These are phyloP conservation scores for Penicillium aurantiogriseum DNA, from an alignment of 2,329 filamentous ascomycete species.

Conservation along the genomic window DNA sequence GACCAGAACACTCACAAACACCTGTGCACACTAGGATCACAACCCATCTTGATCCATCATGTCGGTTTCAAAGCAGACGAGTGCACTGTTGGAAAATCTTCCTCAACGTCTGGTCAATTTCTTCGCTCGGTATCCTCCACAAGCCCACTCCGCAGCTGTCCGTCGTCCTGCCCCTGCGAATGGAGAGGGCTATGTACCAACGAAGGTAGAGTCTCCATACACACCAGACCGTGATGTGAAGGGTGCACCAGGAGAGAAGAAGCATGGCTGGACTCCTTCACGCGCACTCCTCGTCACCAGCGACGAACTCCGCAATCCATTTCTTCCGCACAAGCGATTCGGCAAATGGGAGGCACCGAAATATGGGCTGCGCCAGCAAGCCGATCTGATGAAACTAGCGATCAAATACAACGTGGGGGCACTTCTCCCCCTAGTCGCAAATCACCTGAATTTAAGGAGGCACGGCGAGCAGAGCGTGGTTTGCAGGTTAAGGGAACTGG, in stretches of 20 bases:
- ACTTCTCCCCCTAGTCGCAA: slow-evolving; percentile 72
- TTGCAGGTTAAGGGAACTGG: slow-evolving; percentile 88
- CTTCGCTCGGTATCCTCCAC: slow-evolving; percentile 84
- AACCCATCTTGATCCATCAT: slow-evolving; percentile 20
- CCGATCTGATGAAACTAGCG: slow-evolving; percentile 85
- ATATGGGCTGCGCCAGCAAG: slow-evolving; percentile 82
- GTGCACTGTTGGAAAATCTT: slow-evolving; percentile 44
- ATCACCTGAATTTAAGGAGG: slow-evolving; percentile 65
- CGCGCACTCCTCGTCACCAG: slow-evolving; percentile 37
- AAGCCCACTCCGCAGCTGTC: slow-evolving; percentile 45
- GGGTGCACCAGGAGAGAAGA: slow-evolving; percentile 36
- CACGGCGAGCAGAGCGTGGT: slow-evolving; percentile 73
- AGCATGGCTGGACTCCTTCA: slow-evolving; percentile 32
- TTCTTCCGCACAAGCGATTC: slow-evolving; percentile 74
- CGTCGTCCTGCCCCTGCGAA: slow-evolving; percentile 30
- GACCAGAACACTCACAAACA: neutral
- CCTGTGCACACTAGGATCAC: neutral
- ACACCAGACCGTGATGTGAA: slow-evolving; percentile 45
- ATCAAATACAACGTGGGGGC: slow-evolving; percentile 75
- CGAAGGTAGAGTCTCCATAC: slow-evolving; percentile 38
- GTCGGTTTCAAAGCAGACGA: slow-evolving; percentile 20
- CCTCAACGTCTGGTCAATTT: slow-evolving; percentile 78
- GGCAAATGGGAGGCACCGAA: slow-evolving; percentile 80
- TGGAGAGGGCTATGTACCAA: slow-evolving; percentile 18
- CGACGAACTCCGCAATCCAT: slow-evolving; percentile 68